Evolutionary conservation across 495 filamentous ascomycete genomes (phyloP).

Genomic region (Arthonia radiata): DNA sequence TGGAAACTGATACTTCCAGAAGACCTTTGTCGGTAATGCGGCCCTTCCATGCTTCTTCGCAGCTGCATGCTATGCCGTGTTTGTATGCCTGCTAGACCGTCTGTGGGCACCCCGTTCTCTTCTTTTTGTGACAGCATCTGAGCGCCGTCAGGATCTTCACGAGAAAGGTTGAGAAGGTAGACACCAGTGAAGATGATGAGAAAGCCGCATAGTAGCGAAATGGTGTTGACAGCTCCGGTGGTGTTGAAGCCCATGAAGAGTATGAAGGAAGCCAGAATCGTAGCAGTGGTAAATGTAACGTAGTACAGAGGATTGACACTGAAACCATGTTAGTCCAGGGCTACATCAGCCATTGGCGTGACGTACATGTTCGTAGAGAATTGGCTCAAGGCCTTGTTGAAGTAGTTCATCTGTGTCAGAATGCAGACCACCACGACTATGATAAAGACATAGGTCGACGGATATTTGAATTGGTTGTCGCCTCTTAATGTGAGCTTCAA

Average conservation of each 20-base stretch:
- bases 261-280: constrained; percentile 85
- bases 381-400: constrained; percentile 93
- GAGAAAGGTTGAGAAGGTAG: constrained; percentile 85
- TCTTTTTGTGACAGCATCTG: constrained; percentile 24
- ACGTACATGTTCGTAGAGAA: constrained; percentile 90
- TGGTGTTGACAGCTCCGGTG: constrained; percentile 72
- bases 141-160: constrained; percentile 64
- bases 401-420: constrained; percentile 97
- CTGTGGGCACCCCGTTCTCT: constrained; percentile 53
- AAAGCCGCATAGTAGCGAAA: constrained; percentile 83
- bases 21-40: constrained; percentile 21
- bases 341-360: background rate
- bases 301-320: constrained; percentile 98
- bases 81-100: constrained; percentile 66
- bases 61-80: constrained; percentile 85
- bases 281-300: constrained; percentile 95
- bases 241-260: constrained; percentile 97
- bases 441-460: constrained; percentile 88
- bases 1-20: constrained; percentile 4
- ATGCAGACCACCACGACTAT: constrained; percentile 86
- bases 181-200: constrained; percentile 92
- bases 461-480: constrained; percentile 80
- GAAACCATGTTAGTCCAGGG: constrained; percentile 1
- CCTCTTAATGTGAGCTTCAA: constrained; percentile 77
- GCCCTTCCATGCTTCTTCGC: constrained; percentile 35